Percentiles rank a stretch among this genome's conserved stretches.
Evolutionary conservation across 2,329 filamentous ascomycete species (phyloP).

Genomic region (Tolypocladium capitatum): DNA sequence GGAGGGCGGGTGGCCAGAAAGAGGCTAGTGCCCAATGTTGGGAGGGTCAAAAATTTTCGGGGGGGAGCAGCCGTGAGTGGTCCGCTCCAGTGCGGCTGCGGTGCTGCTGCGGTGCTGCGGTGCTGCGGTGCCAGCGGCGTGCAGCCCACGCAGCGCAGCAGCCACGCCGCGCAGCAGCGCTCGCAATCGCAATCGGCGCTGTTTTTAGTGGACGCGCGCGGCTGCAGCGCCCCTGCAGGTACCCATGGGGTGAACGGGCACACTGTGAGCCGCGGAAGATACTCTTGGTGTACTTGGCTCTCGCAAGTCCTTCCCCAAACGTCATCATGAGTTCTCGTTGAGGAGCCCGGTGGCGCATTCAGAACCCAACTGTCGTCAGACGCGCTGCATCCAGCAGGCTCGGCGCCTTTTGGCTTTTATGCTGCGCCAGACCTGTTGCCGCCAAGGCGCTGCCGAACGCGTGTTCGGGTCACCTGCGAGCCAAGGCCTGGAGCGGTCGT

Average conservation of each 20-base stretch:
- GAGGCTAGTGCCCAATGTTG: neutral
- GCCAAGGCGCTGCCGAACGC: no score
- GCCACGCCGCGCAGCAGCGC: neutral
- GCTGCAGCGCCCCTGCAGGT: neutral
- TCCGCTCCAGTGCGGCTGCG: neutral
- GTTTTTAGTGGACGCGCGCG: neutral
- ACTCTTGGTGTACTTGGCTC: neutral
- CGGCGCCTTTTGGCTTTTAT: no score
- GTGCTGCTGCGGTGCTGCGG: conserved; percentile 1
- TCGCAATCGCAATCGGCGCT: neutral
- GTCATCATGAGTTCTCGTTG: neutral
- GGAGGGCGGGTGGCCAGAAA: conserved; percentile 9
- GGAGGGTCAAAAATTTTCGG: conserved; percentile 4
- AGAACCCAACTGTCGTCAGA: no score
- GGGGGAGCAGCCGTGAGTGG: neutral
- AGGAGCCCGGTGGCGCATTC: neutral
- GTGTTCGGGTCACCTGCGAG: no score
- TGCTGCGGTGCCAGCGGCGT: neutral
- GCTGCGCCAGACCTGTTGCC: no score
- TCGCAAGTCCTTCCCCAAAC: neutral
- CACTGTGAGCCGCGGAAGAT: neutral
- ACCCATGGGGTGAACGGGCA: neutral
- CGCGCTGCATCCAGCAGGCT: no score
- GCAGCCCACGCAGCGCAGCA: neutral
- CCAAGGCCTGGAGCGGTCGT: neutral